Conservation (phyloP, 345 rosid genomes). For the Sonneratia alba region DNA sequence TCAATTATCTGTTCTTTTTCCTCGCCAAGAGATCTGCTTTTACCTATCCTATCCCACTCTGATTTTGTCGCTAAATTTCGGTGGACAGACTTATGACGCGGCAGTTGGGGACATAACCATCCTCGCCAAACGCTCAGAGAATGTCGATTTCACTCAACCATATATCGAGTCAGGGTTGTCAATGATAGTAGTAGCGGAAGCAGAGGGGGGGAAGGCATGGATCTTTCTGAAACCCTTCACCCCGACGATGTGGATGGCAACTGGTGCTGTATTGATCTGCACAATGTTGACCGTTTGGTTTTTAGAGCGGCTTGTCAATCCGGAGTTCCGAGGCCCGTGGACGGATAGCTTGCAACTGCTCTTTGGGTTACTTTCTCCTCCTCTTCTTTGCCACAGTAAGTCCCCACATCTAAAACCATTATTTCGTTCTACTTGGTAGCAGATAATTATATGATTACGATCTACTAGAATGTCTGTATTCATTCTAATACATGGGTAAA, state of each 20-base stretch:
- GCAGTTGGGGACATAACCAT: conserved; percentile 47
- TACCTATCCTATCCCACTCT: neutral
- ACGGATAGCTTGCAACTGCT: conserved; percentile 25
- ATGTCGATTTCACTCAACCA: conserved; percentile 45
- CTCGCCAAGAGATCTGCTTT: neutral
- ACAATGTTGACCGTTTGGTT: conserved; percentile 41
- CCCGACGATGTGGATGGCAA: conserved; percentile 34
- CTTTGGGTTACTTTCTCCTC: conserved; percentile 44
- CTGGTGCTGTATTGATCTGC: conserved; percentile 29
- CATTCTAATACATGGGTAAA: no score
- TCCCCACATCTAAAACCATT: neutral
- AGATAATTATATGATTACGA: no score
- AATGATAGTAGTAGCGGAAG: conserved; percentile 31
- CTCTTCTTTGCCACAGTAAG: conserved; percentile 56
- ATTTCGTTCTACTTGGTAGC: no score
- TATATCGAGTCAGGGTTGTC: conserved; percentile 42
- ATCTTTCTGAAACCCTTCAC: conserved; percentile 45
- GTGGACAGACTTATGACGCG: conserved; percentile 30
- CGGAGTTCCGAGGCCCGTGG: conserved; percentile 28
- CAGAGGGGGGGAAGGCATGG: conserved; percentile 20
- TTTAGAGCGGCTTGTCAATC: conserved; percentile 30
- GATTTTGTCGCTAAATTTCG: neutral
- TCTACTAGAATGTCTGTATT: no score
- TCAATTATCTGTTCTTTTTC: neutral
- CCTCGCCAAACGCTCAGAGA: conserved; percentile 19